Percentiles rank a stretch among this genome's conserved stretches.
phyloP scores from a whole-genome alignment of 164 flowering plant species.

The Berberis vulgaris region DNA sequence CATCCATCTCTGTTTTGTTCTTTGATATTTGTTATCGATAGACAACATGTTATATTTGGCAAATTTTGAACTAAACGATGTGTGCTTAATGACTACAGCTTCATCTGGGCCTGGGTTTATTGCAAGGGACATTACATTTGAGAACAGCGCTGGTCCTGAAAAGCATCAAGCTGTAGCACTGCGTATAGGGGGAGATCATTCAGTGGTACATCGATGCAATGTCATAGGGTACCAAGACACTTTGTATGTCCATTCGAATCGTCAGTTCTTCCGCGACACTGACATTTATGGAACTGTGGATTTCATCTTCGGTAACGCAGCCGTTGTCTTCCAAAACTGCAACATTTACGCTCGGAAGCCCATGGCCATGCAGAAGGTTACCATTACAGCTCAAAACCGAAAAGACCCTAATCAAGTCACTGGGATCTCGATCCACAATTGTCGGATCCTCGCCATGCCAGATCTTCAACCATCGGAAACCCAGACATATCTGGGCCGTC shows the following conservation, averaged over 20 bases:
- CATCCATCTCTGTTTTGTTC: no score
- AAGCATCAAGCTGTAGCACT: constrained; percentile 90
- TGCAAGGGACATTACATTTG: constrained; percentile 68
- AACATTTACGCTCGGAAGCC: constrained; percentile 64
- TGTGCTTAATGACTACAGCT: constrained; percentile 30
- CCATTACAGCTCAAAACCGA: constrained; percentile 78
- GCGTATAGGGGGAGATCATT: constrained; percentile 76
- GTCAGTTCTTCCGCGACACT: constrained; percentile 72
- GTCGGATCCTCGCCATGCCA: constrained; percentile 41
- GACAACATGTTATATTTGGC: background rate
- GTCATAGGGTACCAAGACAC: constrained; percentile 83
- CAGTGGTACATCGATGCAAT: constrained; percentile 62
- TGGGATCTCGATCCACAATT: constrained; percentile 87
- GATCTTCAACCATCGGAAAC: constrained; percentile 49
- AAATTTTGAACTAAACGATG: no score
- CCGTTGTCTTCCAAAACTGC: constrained; percentile 70
- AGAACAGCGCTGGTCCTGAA: constrained; percentile 64
- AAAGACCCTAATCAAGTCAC: constrained; percentile 94
- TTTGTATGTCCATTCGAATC: constrained; percentile 67
- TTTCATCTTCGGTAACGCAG: constrained; percentile 86
- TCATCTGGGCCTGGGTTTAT: constrained; percentile 75
- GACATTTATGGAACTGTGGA: constrained; percentile 77
- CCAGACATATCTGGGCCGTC: constrained; percentile 88
- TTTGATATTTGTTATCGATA: no score
- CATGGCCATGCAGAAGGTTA: constrained; percentile 58